These are phyloP conservation scores for Cunninghamia lanceolata DNA, from an alignment of 75 land plant genomes.

Conservation along the genomic window DNA sequence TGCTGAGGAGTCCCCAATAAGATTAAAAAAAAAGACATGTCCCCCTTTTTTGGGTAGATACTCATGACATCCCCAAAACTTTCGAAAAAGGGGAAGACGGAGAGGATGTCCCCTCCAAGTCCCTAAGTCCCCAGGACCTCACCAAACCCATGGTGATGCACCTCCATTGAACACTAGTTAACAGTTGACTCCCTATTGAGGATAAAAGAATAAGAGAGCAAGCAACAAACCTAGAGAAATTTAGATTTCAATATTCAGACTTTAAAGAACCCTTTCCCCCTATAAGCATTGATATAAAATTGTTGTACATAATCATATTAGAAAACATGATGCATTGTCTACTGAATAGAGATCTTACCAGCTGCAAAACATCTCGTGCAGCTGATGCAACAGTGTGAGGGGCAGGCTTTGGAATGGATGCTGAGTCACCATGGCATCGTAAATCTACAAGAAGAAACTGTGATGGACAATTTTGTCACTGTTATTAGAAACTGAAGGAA, in stretches of 20 bases:
- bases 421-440: constrained; percentile 97
- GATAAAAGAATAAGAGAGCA: not conserved
- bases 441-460: constrained; percentile 97
- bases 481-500: not conserved
- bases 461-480: not conserved
- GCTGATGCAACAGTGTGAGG: constrained; percentile 93
- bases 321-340: not conserved
- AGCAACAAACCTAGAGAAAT: not conserved
- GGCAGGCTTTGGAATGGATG: constrained; percentile 57
- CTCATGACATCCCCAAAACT: too few relatives aligned
- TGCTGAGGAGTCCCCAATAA: too few relatives aligned
- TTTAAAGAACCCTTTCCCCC: not conserved
- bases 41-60: too few relatives aligned
- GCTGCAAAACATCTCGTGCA: constrained; percentile 85
- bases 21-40: too few relatives aligned
- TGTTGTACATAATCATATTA: not conserved
- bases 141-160: too few relatives aligned
- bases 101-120: too few relatives aligned
- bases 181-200: not conserved
- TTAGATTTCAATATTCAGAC: not conserved
- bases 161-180: too few relatives aligned
- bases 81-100: too few relatives aligned
- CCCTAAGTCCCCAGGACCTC: too few relatives aligned
- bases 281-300: not conserved
- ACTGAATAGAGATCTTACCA: constrained; percentile 47